Base-by-base conservation (phyloP, 164 flowering plant genomes). In the Saururus chinensis region DNA sequence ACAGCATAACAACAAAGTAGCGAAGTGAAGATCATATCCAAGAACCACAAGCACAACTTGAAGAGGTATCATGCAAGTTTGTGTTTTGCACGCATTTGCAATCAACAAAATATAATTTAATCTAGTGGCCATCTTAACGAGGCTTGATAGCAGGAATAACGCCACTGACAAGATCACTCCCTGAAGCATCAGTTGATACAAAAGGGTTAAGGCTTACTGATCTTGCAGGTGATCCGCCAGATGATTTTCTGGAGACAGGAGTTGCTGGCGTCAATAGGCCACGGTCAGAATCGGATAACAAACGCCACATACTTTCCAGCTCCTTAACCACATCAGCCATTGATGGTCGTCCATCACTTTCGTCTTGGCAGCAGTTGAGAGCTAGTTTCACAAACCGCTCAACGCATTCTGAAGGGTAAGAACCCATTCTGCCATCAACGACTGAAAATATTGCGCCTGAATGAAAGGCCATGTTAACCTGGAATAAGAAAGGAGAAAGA, bases 311-410 rank as follows among this genome's bases (percentile, higher is more conserved):
- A 63, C 60, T 74, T 40, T 86, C 88, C n/a, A 84, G 76, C 70
- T 82, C 84, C 62, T 85, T 70, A 5, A 86, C 89, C 26, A 86
- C 81, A n/a, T 79, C 84, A 53, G 77, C 53, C 84, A 86, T 78
- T 1, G 85, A 75, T 13, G 89, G 92, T 51, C 92, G 73, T 7
- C 51, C 40, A 40, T 84, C 84, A 1, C 80, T 69, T 51, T 77
- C 70, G 40, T 79, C 84, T 40, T 70, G 68, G 66, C 83, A 81
- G 71, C 92, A 86, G 40, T 62, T 60, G 49, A 84, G 73, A 22
- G 87, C 85, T 68, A 86, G 70, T 20, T 66, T 65, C 26, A 77
- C 52, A 56, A 86, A 81, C 74, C 64, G 79, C 70, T 77, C 80
- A 0, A 81, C 56, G 57, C 84, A 80, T 53, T 83, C 82, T 0